Base-by-base conservation (phyloP, 2,329 filamentous ascomycete genomes). In the Didymella glomerata region DNA sequence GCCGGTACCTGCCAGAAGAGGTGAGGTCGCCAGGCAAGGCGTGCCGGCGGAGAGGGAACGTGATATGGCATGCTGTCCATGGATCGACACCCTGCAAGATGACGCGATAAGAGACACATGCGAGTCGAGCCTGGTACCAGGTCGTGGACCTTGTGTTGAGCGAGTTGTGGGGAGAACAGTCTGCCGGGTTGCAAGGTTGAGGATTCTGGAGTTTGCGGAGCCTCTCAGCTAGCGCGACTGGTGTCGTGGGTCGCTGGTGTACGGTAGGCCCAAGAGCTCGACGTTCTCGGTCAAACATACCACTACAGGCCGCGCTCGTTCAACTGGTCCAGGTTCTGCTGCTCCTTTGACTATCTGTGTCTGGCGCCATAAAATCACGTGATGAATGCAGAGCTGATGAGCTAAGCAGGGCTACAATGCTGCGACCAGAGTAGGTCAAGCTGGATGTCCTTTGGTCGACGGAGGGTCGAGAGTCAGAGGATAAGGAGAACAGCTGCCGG, bases 1-100 rank as follows among this genome's bases (percentile, higher is more conserved):
- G 59, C 49, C 48, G 57, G 53, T 68, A 70, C 68, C 67, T 70
- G 64, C 68, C 67, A 28, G 25, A 65, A 25, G 51, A 36, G 54
- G 65, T 47, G 61, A 53, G 36, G 51, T 25, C 18, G 42, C 57
- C 41, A 51, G 27, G 57, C 41, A 44, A 54, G 38, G 50, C 56
- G 57, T 57, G 58, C 63, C 58, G 47, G 32, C 44, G 18, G 40
- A 22, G n/a, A 36, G 28, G 47, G 18, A 41, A 49, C 44, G 48
- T 53, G 60, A 51, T 56, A 52, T 59, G 57, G 40, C 47, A 40
- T 40, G 36, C 36, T 40, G n/a, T 6, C 36, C 36, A 56, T 36
- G 59, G 55, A 62, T 49, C 30, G 36, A 27, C 27, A 46, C 41
- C 51, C 34, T 60, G 57, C 25, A 24, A 50, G 20, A 60, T 55